Evolutionary conservation across 2,329 filamentous ascomycete genomes (phyloP).

Genomic region (Neonectria ditissima): DNA sequence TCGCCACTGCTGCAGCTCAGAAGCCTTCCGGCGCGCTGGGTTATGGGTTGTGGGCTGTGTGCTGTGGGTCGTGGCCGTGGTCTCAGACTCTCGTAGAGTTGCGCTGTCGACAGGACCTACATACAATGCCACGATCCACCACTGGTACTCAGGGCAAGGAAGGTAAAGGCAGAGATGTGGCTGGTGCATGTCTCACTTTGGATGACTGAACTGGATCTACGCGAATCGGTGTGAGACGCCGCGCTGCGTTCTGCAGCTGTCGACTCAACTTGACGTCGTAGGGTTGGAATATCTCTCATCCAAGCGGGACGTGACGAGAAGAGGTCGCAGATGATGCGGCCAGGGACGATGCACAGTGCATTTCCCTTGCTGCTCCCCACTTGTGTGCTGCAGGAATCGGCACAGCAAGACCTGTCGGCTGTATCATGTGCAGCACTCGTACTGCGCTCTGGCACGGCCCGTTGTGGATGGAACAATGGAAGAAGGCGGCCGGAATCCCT

Average conservation of each 20-base stretch:
- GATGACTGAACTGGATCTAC: conserved; percentile 27
- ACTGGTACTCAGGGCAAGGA: too few species aligned
- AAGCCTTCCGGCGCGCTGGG: conserved; percentile 14
- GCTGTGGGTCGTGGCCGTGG: background rate
- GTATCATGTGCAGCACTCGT: conserved; percentile 1
- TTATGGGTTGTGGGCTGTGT: background rate
- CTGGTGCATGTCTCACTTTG: conserved; percentile 27
- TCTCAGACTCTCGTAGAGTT: background rate
- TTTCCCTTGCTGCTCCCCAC: conserved; percentile 24
- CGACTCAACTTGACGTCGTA: conserved; percentile 34
- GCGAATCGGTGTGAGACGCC: conserved; percentile 22
- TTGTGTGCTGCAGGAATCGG: conserved; percentile 19
- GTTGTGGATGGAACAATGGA: conserved; percentile 9
- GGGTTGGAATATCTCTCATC: conserved; percentile 31
- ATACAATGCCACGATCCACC: conserved; percentile 1
- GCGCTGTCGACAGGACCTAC: background rate
- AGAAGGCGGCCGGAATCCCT: background rate
- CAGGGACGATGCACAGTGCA: conserved; percentile 15
- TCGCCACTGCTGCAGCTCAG: conserved; percentile 1
- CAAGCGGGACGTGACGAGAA: conserved; percentile 34
- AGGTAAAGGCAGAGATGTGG: conserved; percentile 12
- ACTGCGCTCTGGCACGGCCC: background rate
- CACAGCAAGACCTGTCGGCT: background rate
- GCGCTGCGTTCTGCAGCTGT: conserved; percentile 26
- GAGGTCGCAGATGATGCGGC: conserved; percentile 37